phyloP scores from a whole-genome alignment of 2,329 filamentous ascomycete genomes.

The Xylaria sp. region DNA sequence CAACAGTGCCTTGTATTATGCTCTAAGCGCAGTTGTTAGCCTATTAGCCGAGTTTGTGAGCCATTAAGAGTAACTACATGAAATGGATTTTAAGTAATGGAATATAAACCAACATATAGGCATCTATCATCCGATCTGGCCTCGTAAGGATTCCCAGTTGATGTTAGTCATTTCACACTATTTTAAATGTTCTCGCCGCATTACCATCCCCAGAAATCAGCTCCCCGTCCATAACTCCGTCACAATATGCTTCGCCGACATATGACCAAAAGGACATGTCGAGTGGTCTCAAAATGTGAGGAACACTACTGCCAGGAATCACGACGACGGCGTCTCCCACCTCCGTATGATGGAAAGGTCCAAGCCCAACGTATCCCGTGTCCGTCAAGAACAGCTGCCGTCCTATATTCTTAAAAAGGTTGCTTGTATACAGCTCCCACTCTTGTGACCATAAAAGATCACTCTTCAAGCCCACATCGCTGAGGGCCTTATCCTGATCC shows the following conservation, averaged over 20 bases:
- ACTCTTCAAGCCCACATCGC: conserved; percentile 11
- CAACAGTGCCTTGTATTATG: no score
- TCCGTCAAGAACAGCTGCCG: conserved; percentile 47
- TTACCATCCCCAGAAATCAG: conserved; percentile 1
- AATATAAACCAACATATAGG: background rate
- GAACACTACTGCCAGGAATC: conserved; percentile 47
- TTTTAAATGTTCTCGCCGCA: background rate
- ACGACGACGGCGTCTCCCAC: conserved; percentile 47
- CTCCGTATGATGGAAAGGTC: conserved; percentile 40
- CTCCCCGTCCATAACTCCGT: conserved; percentile 52
- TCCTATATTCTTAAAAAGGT: conserved; percentile 31
- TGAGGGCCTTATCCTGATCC: background rate
- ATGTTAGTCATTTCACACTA: background rate
- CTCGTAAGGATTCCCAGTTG: no score
- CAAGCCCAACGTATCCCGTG: conserved; percentile 48
- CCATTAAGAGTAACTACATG: no score
- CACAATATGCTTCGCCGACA: conserved; percentile 51
- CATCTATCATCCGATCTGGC: no score
- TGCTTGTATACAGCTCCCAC: conserved; percentile 33
- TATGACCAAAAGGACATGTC: conserved; percentile 42
- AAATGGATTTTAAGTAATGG: background rate
- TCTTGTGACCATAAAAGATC: conserved; percentile 11
- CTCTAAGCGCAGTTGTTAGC: no score
- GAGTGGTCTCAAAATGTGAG: conserved; percentile 43
- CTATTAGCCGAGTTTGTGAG: no score